Evolutionary conservation across 106 monocot genomes (phyloP).

Genomic region (Dendrobium nobile): DNA sequence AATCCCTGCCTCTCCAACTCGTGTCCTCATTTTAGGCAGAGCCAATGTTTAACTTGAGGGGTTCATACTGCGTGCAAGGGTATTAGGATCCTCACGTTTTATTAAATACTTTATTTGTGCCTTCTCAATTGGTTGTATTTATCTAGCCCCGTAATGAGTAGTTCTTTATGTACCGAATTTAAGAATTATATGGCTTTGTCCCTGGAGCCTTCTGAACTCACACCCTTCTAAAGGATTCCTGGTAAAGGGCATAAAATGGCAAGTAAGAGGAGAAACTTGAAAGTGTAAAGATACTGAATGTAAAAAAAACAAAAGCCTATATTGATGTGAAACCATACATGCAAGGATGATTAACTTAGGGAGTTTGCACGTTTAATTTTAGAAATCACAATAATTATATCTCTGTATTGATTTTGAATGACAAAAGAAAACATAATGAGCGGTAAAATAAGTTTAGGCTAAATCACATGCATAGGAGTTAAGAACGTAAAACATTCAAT

Average conservation of each 20-base stretch:
- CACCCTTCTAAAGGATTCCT: too few species aligned
- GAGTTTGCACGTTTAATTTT: too few species aligned
- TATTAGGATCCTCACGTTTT: not conserved
- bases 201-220: not conserved
- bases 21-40: not conserved
- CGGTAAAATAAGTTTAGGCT: too few species aligned
- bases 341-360: too few species aligned
- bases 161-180: not conserved
- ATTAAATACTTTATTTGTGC: not conserved
- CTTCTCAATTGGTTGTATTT: not conserved
- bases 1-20: not conserved
- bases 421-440: too few species aligned
- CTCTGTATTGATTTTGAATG: too few species aligned
- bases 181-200: not conserved
- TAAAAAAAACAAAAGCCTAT: not conserved
- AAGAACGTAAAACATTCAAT: too few species aligned
- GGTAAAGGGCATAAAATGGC: too few species aligned
- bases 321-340: not conserved
- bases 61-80: not conserved
- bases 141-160: not conserved
- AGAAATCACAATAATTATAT: too few species aligned
- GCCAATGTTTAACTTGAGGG: not conserved
- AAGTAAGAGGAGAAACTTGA: too few species aligned
- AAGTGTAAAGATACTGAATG: not conserved
- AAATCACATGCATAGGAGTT: too few species aligned